Evolutionary conservation across 495 filamentous ascomycete species (phyloP).

Genomic region (Penicillium maclennaniae): DNA sequence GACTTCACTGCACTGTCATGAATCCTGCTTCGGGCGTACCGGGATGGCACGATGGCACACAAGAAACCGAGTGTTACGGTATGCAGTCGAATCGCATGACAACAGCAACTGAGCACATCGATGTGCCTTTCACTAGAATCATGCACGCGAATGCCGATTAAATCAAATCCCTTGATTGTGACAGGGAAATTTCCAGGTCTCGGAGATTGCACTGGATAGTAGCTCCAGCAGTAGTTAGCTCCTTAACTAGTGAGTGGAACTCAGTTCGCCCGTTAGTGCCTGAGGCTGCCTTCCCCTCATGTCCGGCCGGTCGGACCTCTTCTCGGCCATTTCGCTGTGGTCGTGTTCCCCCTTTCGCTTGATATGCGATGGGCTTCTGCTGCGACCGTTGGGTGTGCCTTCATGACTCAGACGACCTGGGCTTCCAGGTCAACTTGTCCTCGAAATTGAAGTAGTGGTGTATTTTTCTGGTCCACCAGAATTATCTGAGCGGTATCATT

Average conservation of each 20-base stretch:
- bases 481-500: not conserved
- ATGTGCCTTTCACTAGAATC: too few species aligned
- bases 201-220: not conserved
- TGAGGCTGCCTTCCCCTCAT: not conserved
- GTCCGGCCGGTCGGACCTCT: not conserved
- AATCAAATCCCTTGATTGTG: not conserved
- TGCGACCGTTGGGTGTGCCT: not conserved
- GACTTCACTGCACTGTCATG: not conserved
- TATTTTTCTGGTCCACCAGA: not conserved
- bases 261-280: not conserved
- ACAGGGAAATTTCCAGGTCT: not conserved
- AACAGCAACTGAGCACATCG: not conserved
- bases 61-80: not conserved
- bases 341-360: not conserved
- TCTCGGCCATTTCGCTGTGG: not conserved
- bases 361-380: not conserved
- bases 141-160: not conserved
- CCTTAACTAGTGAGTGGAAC: too few species aligned
- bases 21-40: too few species aligned
- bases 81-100: not conserved
- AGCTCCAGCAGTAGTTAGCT: not conserved
- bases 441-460: not conserved
- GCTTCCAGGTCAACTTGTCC: not conserved
- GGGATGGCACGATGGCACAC: too few species aligned
- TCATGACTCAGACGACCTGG: not conserved